These are phyloP conservation scores for Fusarium poae DNA, from an alignment of 2,329 filamentous ascomycete genomes.

Conservation along the genomic window DNA sequence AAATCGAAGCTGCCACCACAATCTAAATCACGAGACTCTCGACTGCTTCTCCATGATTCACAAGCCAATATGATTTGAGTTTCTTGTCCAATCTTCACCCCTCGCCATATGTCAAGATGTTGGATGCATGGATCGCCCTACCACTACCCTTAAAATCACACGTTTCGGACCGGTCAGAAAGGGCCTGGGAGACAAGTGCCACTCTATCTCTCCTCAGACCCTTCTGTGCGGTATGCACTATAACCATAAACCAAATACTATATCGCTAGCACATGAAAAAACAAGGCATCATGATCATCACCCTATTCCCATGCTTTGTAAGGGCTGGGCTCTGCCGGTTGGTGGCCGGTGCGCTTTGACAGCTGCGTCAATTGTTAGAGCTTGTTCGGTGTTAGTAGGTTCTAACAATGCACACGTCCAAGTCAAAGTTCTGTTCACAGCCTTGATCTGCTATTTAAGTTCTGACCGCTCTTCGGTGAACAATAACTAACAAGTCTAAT, in stretches of 20 bases:
- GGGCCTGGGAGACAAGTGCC: conserved; percentile 31
- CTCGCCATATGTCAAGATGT: conserved; percentile 27
- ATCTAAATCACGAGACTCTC: conserved; percentile 31
- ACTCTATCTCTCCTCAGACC: conserved; percentile 25
- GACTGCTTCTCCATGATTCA: conserved; percentile 22
- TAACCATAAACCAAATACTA: conserved; percentile 3
- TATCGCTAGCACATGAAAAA: conserved; percentile 2
- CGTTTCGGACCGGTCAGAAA: conserved; percentile 38
- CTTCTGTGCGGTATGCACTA: conserved; percentile 18
- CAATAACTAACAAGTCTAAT: conserved; percentile 8
- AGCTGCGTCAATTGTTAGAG: conserved; percentile 4
- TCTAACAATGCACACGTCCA: conserved; percentile 13
- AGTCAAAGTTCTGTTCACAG: conserved; percentile 12
- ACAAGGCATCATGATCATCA: conserved; percentile 24
- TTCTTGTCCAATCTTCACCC: conserved; percentile 35
- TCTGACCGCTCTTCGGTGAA: conserved; percentile 35
- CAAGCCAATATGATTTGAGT: conserved; percentile 6
- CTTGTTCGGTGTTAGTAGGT: conserved; percentile 15
- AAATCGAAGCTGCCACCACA: conserved; percentile 13
- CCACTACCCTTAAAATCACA: conserved; percentile 33
- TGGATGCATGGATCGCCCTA: conserved; percentile 36
- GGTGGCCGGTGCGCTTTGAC: conserved; percentile 1
- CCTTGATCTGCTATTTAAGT: conserved; percentile 10
- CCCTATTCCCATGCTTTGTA: conserved; percentile 12
- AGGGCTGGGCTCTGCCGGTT: background rate